phyloP scores from a whole-genome alignment of 192 early-diverging fungal genomes.

The Spizellomyces punctatus region DNA sequence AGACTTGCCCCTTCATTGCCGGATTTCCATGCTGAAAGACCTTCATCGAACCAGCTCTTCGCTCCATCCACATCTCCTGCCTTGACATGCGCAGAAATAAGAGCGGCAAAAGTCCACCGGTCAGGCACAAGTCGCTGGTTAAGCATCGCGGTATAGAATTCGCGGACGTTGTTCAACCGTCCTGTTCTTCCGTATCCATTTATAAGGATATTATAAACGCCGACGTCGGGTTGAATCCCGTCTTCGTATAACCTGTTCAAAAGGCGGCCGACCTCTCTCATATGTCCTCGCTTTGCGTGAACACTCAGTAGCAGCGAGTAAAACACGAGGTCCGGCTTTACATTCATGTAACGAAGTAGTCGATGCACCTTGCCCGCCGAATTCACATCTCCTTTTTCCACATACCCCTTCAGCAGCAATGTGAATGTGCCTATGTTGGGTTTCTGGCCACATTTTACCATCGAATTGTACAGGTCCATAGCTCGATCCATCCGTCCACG shows the following conservation, averaged over 20 bases:
- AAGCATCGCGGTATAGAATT: background rate
- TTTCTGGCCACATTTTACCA: background rate
- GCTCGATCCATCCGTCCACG: conserved; percentile 9
- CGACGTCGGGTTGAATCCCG: conserved; percentile 18
- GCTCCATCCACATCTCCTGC: too few relatives aligned
- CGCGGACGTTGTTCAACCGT: background rate
- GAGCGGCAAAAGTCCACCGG: too few relatives aligned
- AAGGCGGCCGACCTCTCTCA: background rate
- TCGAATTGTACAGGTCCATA: conserved; percentile 12
- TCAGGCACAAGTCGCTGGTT: too few relatives aligned
- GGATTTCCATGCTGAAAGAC: too few relatives aligned
- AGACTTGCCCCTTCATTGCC: too few relatives aligned
- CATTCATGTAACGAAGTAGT: conserved; percentile 11
- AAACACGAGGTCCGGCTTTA: conserved; percentile 16
- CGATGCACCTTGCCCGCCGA: conserved; percentile 1
- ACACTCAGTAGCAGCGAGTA: conserved; percentile 18
- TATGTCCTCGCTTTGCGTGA: conserved; percentile 4
- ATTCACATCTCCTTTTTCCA: background rate
- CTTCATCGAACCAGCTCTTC: too few relatives aligned
- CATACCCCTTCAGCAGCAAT: conserved; percentile 9
- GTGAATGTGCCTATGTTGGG: conserved; percentile 13
- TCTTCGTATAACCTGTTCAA: background rate
- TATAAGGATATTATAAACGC: conserved; percentile 29
- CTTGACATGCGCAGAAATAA: too few relatives aligned
- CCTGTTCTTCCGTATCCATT: conserved; percentile 17